These are phyloP conservation scores for Rubia yunnanensis DNA, from an alignment of 257 asterid genomes.

Conservation along the genomic window DNA sequence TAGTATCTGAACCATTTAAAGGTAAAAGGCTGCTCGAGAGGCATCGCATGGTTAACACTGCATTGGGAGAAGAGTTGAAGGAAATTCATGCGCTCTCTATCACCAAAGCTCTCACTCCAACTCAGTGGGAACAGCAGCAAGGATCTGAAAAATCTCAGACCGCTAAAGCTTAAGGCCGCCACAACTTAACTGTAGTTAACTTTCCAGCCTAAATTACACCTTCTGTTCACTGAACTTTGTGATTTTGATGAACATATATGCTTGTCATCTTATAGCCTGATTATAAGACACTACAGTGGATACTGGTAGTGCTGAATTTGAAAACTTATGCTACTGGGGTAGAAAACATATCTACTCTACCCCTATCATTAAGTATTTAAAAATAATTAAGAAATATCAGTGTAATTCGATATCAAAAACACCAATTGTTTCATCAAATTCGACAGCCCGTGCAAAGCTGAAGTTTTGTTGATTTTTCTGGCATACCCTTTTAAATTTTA, in stretches of 20 bases:
- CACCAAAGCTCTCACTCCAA: constrained; percentile 67
- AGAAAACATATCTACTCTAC: not conserved
- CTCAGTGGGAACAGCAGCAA: constrained; percentile 66
- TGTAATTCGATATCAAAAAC: too few relatives aligned
- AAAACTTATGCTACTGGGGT: not conserved
- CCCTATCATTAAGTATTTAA: too few relatives aligned
- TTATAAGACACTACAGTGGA: not conserved
- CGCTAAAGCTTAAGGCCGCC: too few relatives aligned
- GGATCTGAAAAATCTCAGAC: constrained; percentile 41
- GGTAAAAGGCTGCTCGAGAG: constrained; percentile 88
- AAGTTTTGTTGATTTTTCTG: too few relatives aligned
- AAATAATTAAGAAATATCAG: too few relatives aligned
- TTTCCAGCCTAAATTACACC: not conserved
- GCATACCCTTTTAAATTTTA: too few relatives aligned
- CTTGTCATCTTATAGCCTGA: not conserved
- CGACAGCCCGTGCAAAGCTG: too few relatives aligned
- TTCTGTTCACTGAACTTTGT: not conserved
- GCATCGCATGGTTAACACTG: constrained; percentile 76
- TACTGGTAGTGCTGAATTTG: not conserved
- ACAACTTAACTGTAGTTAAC: constrained; percentile 12
- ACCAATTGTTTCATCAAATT: too few relatives aligned
- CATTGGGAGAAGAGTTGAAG: constrained; percentile 68
- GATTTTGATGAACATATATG: not conserved
- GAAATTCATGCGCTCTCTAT: constrained; percentile 88
- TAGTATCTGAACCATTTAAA: constrained; percentile 63